Base-by-base conservation (phyloP, 768 basidiomycete species). In the Amanita rubescens region DNA sequence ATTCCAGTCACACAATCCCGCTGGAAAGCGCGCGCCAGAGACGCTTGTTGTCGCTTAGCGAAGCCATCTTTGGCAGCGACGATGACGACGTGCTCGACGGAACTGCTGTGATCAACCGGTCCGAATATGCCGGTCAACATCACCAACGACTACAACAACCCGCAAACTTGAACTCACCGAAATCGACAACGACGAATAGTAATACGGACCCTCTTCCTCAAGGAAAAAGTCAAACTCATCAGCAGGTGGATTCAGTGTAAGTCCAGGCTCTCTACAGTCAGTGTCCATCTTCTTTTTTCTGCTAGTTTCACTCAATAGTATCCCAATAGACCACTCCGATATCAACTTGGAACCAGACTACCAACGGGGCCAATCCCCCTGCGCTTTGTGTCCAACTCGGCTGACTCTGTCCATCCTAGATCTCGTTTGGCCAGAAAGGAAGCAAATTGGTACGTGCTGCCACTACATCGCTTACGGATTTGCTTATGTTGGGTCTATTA, bases 301-400 rank as follows among this genome's bases (percentile, higher is more conserved):
- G 51, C 19, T n/a, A n/a, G n/a, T 15, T 27, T 34, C 0, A 34
- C 7, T 19, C 17, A n/a, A 12, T 11, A 15, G 17, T 19, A 34
- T 55, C 12, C n/a, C 20, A 41, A 14, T 49, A 87, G 87, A 87
- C 50, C 84, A 88, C n/a, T 69, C 70, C 2, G 84, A 87, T 51
- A 85, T 91, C 48, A 72, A 86, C 60, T 67, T 89, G 7, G 80
- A 88, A 39, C 84, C 87, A 0, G 89, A 88, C 35, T 90, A 90
- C 61, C 88, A 90, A 62, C 78, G 87, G 62, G 87, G 84, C 82
- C 22, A 50, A 4, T 33, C 6, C 43, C 9, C 19, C 32, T 38
- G 9, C 17, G 38, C 17, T 19, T 39, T 15, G n/a, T 27, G 35
- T 22, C 38, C 14, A 39, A 5, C 37, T 14, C 39, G 4, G 11